Conservation (phyloP, 108 stramenopile species). For the Skeletonema menzelii region DNA sequence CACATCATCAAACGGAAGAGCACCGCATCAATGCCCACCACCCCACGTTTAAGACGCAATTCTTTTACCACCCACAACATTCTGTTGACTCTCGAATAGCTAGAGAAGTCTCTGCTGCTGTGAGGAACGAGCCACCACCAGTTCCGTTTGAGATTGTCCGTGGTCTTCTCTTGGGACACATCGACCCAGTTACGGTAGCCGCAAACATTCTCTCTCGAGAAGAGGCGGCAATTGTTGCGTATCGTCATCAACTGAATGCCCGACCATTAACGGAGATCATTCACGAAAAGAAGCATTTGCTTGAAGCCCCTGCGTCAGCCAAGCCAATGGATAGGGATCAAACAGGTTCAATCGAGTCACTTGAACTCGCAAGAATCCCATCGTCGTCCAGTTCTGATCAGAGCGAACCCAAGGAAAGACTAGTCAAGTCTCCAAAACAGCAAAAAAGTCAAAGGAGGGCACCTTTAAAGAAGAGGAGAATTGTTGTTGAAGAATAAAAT, state of each 20-base stretch:
- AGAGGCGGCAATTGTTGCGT: slow-evolving; percentile 35
- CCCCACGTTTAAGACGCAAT: not conserved
- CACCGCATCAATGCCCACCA: not conserved
- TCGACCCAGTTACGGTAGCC: slow-evolving; percentile 32
- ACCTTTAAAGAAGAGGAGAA: not conserved
- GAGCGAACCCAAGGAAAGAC: not conserved
- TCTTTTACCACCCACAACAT: not conserved
- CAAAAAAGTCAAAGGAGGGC: not conserved
- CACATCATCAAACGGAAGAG: not conserved
- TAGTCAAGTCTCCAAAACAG: not conserved
- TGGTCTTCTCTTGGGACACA: slow-evolving; percentile 31
- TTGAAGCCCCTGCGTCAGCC: not conserved
- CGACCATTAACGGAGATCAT: not conserved
- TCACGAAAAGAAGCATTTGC: not conserved
- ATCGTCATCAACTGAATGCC: not conserved
- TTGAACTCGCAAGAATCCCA: not conserved
- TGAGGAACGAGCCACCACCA: slow-evolving; percentile 1
- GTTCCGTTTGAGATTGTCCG: slow-evolving; percentile 36
- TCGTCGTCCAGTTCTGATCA: not conserved
- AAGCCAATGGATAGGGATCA: not conserved
- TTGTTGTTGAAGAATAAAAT: not conserved
- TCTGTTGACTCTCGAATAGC: not conserved
- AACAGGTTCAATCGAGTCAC: not conserved
- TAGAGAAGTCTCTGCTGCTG: not conserved
- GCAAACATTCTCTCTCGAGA: slow-evolving; percentile 25